Conservation (phyloP, 2,329 filamentous ascomycete species). For the Magnaporthiopsis incrustans region DNA sequence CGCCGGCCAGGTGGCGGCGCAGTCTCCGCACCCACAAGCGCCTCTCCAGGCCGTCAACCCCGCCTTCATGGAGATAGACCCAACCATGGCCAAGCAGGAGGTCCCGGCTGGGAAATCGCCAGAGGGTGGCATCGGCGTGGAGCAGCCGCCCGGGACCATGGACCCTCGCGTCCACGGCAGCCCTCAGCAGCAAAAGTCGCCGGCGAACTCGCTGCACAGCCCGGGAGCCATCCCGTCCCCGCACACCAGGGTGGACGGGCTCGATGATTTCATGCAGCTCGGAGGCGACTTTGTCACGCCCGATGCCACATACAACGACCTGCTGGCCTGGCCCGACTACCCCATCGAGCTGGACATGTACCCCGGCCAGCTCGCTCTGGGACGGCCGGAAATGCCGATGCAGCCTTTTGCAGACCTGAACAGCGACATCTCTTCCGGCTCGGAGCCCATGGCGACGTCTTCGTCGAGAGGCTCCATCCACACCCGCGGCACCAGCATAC, state of each 20-base stretch:
- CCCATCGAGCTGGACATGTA: constrained; percentile 36
- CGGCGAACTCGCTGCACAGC: constrained; percentile 24
- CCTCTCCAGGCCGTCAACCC: constrained; percentile 22
- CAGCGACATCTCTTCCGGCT: constrained; percentile 32
- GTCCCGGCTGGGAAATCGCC: constrained; percentile 17
- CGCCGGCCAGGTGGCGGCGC: constrained; percentile 12
- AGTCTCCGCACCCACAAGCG: constrained; percentile 11
- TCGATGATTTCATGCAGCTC: constrained; percentile 36
- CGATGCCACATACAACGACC: constrained; percentile 33
- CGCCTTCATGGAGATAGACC: constrained; percentile 29
- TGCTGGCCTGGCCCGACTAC: constrained; percentile 36
- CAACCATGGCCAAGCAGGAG: constrained; percentile 18
- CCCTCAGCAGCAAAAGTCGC: constrained; percentile 22
- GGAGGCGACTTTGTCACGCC: constrained; percentile 25
- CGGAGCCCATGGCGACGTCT: constrained; percentile 31
- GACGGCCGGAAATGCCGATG: constrained; percentile 25
- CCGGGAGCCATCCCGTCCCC: constrained; percentile 28
- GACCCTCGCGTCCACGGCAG: constrained; percentile 23
- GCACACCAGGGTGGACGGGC: constrained; percentile 24
- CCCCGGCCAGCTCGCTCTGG: constrained; percentile 22
- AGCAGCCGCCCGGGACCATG: constrained; percentile 20
- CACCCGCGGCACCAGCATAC: constrained; percentile 39
- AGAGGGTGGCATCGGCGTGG: constrained; percentile 14
- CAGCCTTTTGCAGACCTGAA: constrained; percentile 27
- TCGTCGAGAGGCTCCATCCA: constrained; percentile 36